Evolutionary conservation across 2,329 filamentous ascomycete species (phyloP).

Genomic region (Fusarium phyllophilum): DNA sequence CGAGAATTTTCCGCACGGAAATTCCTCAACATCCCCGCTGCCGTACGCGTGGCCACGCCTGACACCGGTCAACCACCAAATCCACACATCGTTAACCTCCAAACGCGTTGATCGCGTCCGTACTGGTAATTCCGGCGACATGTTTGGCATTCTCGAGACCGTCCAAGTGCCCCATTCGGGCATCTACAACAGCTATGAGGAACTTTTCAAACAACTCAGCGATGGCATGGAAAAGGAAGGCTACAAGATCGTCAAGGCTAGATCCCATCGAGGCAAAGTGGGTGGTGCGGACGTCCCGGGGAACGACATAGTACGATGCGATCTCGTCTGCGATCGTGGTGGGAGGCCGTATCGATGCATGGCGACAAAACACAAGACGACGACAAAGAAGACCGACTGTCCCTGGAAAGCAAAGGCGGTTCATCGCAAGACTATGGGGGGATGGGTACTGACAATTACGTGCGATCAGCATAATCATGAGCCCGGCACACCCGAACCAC

Average conservation of each 20-base stretch:
- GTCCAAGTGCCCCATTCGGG: slow-evolving; percentile 51
- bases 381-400: slow-evolving; percentile 58
- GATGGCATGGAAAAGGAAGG: slow-evolving; percentile 56
- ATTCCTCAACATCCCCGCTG: slow-evolving; percentile 37
- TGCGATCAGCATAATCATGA: slow-evolving; percentile 59
- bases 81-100: slow-evolving; percentile 43
- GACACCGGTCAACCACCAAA: slow-evolving; percentile 45
- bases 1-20: slow-evolving; percentile 41
- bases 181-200: slow-evolving; percentile 54
- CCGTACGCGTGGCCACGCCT: slow-evolving; percentile 37
- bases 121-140: slow-evolving; percentile 41
- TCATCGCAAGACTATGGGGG: slow-evolving; percentile 55
- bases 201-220: slow-evolving; percentile 54
- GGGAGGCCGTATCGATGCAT: slow-evolving; percentile 56
- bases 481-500: slow-evolving; percentile 56
- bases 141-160: slow-evolving; percentile 58
- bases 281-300: slow-evolving; percentile 53
- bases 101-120: slow-evolving; percentile 42
- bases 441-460: slow-evolving; percentile 57
- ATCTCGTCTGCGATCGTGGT: slow-evolving; percentile 58
- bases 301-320: slow-evolving; percentile 57
- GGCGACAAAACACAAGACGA: slow-evolving; percentile 58
- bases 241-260: slow-evolving; percentile 58
- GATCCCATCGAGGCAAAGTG: slow-evolving; percentile 55
- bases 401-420: slow-evolving; percentile 59